A percentile compares a stretch with the other conserved stretches of the same genome.
These are phyloP conservation scores for Tetrahymena thermophila DNA, from an alignment of 73 alveolate species.

Conservation along the genomic window DNA sequence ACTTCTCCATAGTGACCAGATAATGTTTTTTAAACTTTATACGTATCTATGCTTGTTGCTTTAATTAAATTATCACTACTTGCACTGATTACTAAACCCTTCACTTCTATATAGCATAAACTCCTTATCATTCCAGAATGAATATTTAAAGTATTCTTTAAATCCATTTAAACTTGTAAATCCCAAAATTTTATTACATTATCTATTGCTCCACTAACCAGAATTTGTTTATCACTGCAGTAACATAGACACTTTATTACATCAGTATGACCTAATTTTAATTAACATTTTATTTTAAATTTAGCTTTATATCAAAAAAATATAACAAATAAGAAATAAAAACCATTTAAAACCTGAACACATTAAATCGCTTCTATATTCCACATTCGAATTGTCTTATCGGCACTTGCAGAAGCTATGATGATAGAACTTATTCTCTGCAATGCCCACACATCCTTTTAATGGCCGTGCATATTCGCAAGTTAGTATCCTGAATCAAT, in stretches of 20 bases:
- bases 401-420: slow-evolving; percentile 35
- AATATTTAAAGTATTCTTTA: background rate
- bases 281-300: background rate
- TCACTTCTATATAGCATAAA: slow-evolving; percentile 24
- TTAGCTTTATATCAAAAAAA: background rate
- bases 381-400: slow-evolving; percentile 37
- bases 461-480: slow-evolving; percentile 27
- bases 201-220: slow-evolving; percentile 27
- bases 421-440: background rate
- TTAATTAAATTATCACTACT: background rate
- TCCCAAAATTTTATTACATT: slow-evolving; percentile 17
- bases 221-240: slow-evolving; percentile 6
- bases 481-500: slow-evolving; percentile 22
- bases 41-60: background rate
- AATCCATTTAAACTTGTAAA: background rate
- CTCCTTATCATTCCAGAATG: slow-evolving; percentile 6
- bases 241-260: slow-evolving; percentile 4
- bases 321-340: background rate
- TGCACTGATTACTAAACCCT: slow-evolving; percentile 31
- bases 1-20: slow-evolving; percentile 39
- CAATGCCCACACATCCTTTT: slow-evolving; percentile 34
- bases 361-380: slow-evolving; percentile 13
- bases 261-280: slow-evolving; percentile 9
- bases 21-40: slow-evolving; percentile 7
- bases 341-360: slow-evolving; percentile 14